A percentile compares a stretch with the other conserved stretches of the same genome.
Conservation (phyloP, 257 asterid genomes). For the Gynochthodes officinalis region DNA sequence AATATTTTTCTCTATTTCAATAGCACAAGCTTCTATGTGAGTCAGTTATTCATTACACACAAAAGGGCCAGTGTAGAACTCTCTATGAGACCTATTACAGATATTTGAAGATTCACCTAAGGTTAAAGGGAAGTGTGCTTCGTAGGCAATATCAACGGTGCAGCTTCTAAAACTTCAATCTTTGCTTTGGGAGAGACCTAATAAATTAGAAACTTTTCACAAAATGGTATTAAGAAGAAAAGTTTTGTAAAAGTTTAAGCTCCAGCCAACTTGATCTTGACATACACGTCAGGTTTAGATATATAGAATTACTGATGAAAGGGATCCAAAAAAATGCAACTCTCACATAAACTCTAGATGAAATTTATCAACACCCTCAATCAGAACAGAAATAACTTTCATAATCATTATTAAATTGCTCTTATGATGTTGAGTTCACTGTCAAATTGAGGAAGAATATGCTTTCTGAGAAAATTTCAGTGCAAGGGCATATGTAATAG, state of each 20-base stretch:
- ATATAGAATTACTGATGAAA: not conserved
- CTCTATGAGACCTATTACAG: not conserved
- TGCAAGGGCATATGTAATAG: not conserved
- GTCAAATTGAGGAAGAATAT: not conserved
- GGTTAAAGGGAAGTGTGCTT: not conserved
- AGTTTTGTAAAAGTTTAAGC: not conserved
- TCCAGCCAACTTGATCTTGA: not conserved
- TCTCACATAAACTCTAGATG: not conserved
- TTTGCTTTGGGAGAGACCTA: not conserved
- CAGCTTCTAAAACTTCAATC: not conserved
- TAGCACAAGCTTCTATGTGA: not conserved
- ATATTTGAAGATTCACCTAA: not conserved
- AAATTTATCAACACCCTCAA: not conserved
- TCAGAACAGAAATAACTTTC: not conserved
- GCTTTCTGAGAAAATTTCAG: not conserved
- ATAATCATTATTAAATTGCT: not conserved
- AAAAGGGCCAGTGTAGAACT: not conserved
- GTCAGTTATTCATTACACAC: not conserved
- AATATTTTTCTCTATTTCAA: not conserved
- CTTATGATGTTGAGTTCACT: not conserved
- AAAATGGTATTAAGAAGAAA: not conserved
- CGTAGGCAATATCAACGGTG: not conserved
- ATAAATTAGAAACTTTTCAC: not conserved
- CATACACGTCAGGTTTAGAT: not conserved
- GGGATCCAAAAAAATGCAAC: not conserved